Evolutionary conservation across 257 asterid species (phyloP).

Genomic region (Osmanthus fragrans): DNA sequence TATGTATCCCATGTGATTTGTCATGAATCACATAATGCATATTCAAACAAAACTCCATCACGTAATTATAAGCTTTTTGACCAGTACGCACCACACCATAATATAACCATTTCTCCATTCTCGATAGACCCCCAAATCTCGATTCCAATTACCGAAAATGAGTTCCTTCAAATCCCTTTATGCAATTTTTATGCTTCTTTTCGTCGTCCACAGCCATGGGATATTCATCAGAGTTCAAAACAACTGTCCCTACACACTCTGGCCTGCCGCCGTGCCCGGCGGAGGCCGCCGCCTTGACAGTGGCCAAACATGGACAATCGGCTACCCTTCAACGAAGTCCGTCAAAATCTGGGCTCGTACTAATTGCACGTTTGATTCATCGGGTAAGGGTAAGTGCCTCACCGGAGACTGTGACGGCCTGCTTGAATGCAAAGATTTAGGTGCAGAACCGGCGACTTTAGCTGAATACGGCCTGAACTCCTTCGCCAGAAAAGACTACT

Average conservation of each 20-base stretch:
- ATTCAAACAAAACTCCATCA: not conserved
- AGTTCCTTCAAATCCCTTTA: constrained; percentile 16
- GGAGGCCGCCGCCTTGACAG: constrained; percentile 60
- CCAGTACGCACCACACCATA: not conserved
- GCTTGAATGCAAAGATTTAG: constrained; percentile 40
- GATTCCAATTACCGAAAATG: constrained; percentile 15
- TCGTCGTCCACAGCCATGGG: constrained; percentile 37
- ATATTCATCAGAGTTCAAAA: constrained; percentile 45
- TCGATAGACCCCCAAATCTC: not conserved
- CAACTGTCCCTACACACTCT: constrained; percentile 60
- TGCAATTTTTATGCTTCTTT: constrained; percentile 21
- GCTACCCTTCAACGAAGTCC: constrained; percentile 26
- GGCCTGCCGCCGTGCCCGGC: constrained; percentile 63
- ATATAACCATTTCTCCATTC: not conserved
- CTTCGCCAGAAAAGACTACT: constrained; percentile 46
- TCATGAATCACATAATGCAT: not conserved
- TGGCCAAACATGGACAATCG: constrained; percentile 45
- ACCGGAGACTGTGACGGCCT: constrained; percentile 66
- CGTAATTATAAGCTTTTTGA: not conserved
- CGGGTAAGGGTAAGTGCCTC: constrained; percentile 55
- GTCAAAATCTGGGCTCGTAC: constrained; percentile 71
- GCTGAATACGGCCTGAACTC: constrained; percentile 62
- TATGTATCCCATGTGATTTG: not conserved
- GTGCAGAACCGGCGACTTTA: constrained; percentile 49
- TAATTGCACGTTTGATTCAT: constrained; percentile 48